Base-by-base conservation (phyloP, 768 basidiomycete species). In the Kwoniella botswanensis region DNA sequence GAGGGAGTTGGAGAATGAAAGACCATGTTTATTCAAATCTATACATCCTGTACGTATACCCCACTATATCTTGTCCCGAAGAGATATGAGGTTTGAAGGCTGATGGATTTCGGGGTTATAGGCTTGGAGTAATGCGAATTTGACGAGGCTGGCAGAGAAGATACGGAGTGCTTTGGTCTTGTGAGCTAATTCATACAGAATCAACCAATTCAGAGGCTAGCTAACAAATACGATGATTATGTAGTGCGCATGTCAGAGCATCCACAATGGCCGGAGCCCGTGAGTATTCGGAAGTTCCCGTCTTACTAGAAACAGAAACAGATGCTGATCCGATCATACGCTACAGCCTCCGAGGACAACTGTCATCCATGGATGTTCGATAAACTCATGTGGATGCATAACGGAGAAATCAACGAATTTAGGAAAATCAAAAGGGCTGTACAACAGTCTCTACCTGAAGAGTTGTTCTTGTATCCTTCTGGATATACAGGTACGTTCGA, bases 301-400 rank as follows among this genome's bases (percentile, higher is more conserved):
- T 46, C 43, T 68, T 24, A 46, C 21, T 18, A 50, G 41, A 42
- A 26, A 29, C 63, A 50, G 41, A 42, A 26, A 29, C 63, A 58
- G 65, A 65, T 42, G 18, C 18, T 15, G 24, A 52, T 22, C 17
- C 24, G 17, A n/a, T 59, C 18, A 15, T 29, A 7, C 54, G 12
- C 64, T 13, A 15, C 61, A 83, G 79, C 82, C 44, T 82, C 80
- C 68, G 84, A 84, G 71, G 82, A 84, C 69, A 83, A 84, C 50
- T 83, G 82, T 76, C 96, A 98, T 84, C 97, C 97, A 5, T 99
- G 96, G 85, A 89, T 89, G 52, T 90, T 93, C 78, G 93, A 92
- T 11, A 94, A 92, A 79, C 85, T 99, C 59, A 97, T 98, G 93
- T 98, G 92, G 85, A 98, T 98, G 94, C 94, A 95, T 83, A 98